Conservation (phyloP, 139 green algal species). For the Tetraselmis striata region DNA sequence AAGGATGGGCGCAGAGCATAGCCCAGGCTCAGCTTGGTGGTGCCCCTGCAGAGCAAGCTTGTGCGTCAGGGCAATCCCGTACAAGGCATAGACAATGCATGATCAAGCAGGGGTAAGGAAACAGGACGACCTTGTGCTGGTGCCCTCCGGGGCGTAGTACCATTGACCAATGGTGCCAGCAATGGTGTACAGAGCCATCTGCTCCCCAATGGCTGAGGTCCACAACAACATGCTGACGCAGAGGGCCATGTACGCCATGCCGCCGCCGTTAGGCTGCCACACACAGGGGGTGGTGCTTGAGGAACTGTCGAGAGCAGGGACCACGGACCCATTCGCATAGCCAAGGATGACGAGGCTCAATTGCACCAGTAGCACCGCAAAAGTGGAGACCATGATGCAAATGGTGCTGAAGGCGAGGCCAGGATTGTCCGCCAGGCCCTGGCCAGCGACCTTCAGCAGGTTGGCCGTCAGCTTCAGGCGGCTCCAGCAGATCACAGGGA, state of each 20-base stretch:
- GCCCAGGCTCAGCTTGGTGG: background rate
- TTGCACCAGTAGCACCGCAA: background rate
- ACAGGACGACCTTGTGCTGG: background rate
- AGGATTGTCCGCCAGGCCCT: background rate
- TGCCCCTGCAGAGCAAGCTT: too few relatives aligned
- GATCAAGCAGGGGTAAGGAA: too few relatives aligned
- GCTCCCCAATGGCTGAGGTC: background rate
- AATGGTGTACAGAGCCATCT: background rate
- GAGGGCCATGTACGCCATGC: background rate
- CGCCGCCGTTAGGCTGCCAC: background rate
- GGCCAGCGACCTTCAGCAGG: background rate
- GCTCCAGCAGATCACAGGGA: background rate
- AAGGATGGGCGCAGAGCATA: background rate
- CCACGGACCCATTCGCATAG: background rate
- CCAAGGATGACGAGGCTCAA: background rate
- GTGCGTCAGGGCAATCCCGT: too few relatives aligned
- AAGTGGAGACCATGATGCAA: background rate
- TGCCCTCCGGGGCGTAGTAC: background rate
- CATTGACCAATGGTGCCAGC: background rate
- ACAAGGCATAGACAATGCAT: too few relatives aligned
- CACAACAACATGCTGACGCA: background rate
- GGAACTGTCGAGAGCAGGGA: too few relatives aligned
- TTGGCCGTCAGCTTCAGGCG: background rate
- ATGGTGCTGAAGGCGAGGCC: background rate
- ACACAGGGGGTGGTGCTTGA: too few relatives aligned